These are phyloP conservation scores for Aspergillus kassunensis DNA, from an alignment of 495 filamentous ascomycete species.

Conservation along the genomic window DNA sequence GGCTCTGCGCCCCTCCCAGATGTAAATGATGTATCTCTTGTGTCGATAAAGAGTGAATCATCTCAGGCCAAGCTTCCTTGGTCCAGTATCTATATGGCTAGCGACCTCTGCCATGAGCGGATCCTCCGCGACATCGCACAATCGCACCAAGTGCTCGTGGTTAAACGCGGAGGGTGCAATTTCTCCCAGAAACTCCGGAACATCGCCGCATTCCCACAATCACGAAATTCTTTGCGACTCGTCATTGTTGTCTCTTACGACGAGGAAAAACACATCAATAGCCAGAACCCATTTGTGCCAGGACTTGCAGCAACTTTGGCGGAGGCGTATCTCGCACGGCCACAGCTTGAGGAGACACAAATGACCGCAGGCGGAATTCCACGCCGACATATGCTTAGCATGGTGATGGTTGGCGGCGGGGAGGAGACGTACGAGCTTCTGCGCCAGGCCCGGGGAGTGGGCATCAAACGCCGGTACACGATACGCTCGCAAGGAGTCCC, in stretches of 20 bases:
- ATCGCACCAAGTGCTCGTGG: conserved; percentile 73
- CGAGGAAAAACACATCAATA: conserved; percentile 15
- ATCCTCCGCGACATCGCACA: conserved; percentile 58
- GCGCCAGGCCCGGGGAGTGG: conserved; percentile 56
- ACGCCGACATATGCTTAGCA: conserved; percentile 68
- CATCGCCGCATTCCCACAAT: conserved; percentile 71
- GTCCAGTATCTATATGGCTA: conserved; percentile 67
- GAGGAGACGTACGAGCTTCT: conserved; percentile 63
- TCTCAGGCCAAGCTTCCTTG: conserved; percentile 52
- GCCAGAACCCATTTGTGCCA: not conserved
- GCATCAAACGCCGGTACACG: conserved; percentile 71
- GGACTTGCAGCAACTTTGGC: conserved; percentile 40
- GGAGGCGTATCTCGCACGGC: conserved; percentile 53
- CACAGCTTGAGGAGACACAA: conserved; percentile 74
- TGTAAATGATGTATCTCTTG: conserved; percentile 50
- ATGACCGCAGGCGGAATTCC: conserved; percentile 65
- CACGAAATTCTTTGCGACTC: conserved; percentile 60
- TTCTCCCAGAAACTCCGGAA: conserved; percentile 80
- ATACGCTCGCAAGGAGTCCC: conserved; percentile 76
- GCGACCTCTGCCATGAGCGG: conserved; percentile 59
- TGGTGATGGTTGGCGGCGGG: conserved; percentile 83
- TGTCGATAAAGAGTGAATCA: conserved; percentile 38
- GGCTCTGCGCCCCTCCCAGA: conserved; percentile 75
- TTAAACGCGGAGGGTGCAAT: conserved; percentile 79
- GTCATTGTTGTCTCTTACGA: conserved; percentile 77